A percentile compares a stretch with the other conserved stretches of the same genome.
Evolutionary conservation across 768 basidiomycete species (phyloP).

Genomic region (Boletus vinaceobasis): DNA sequence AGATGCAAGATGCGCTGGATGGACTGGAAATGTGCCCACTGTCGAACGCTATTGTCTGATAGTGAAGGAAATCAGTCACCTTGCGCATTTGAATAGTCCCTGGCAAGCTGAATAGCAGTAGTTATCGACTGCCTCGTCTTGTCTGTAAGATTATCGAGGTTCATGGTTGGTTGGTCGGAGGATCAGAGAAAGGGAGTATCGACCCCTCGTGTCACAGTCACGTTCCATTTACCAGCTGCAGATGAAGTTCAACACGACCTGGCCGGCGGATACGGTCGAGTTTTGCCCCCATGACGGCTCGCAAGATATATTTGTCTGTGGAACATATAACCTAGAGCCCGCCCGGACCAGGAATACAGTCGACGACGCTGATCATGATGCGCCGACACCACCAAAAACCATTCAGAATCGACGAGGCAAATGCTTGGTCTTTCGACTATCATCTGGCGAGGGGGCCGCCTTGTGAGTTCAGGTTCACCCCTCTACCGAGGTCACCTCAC

Average conservation of each 20-base stretch:
- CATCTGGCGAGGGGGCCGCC: slow-evolving; percentile 26
- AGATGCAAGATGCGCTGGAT: slow-evolving; percentile 80
- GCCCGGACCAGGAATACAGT: neutral
- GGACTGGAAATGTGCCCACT: slow-evolving; percentile 42
- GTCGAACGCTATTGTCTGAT: neutral
- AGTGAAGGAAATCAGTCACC: slow-evolving; percentile 37
- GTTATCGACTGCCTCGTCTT: slow-evolving; percentile 69
- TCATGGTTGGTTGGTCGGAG: slow-evolving; percentile 26
- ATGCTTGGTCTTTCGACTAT: slow-evolving; percentile 64
- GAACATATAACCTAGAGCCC: slow-evolving; percentile 81
- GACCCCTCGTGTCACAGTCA: slow-evolving; percentile 4
- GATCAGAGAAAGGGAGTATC: neutral
- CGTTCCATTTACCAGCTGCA: neutral
- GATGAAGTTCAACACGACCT: slow-evolving; percentile 56
- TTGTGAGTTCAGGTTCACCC: slow-evolving; percentile 34
- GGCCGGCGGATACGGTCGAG: slow-evolving; percentile 87
- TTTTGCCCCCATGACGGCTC: slow-evolving; percentile 73
- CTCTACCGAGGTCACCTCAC: neutral
- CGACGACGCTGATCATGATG: slow-evolving; percentile 4
- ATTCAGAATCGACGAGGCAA: slow-evolving; percentile 58
- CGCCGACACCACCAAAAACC: neutral
- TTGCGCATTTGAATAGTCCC: slow-evolving; percentile 80
- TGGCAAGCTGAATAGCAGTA: slow-evolving; percentile 75
- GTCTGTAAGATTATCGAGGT: slow-evolving; percentile 77
- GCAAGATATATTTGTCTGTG: slow-evolving; percentile 73